Base-by-base conservation (phyloP, 1,284 basidiomycete species). In the Boletus austroedulis region DNA sequence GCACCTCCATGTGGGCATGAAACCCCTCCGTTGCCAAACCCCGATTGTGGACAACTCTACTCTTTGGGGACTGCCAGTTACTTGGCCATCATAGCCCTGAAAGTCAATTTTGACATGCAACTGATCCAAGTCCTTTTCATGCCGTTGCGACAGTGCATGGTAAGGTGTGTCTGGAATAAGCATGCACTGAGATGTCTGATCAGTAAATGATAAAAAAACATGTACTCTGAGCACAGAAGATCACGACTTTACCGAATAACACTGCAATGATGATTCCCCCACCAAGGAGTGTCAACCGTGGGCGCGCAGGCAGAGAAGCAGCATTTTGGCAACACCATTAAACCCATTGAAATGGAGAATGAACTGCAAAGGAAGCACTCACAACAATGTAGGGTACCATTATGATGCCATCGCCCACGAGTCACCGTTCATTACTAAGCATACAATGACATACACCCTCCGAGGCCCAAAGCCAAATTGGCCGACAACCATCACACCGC, bases 181-280 rank as follows among this genome's bases (percentile, higher is more conserved):
- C 11, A 10, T 2, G 1, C 23, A 17, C 21, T 65, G 21, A 59
- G 44, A 55, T n/a, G 32, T 10, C 1, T 5, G 2, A 52, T 14
- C 8, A n/a, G 5, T 8, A 11, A 52, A 55, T 21, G 32, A 46
- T 28, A 7, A 28, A 28, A 28, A 28, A 28, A 24, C 21, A 59
- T 74, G 14, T 64, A 87, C 89, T 81, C 76, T 81, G 78, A 48
- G 86, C 80, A 68, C 86, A 87, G 14, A 91, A 73, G 8, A 86
- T 84, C n/a, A 90, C 82, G 3, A 87, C 85, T 70, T 92, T 89
- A 19, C 88, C 87, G 63, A 90, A 92, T 63, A 90, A 83, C 9
- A 90, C 79, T 52, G 80, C 78, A 34, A 85, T 74, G 10, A 89
- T 65, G 31, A 79, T 75, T 29, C 86, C 87, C 23, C 76, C 79